Base-by-base conservation (phyloP, 257 asterid species). In the Ocimum tenuiflorum region DNA sequence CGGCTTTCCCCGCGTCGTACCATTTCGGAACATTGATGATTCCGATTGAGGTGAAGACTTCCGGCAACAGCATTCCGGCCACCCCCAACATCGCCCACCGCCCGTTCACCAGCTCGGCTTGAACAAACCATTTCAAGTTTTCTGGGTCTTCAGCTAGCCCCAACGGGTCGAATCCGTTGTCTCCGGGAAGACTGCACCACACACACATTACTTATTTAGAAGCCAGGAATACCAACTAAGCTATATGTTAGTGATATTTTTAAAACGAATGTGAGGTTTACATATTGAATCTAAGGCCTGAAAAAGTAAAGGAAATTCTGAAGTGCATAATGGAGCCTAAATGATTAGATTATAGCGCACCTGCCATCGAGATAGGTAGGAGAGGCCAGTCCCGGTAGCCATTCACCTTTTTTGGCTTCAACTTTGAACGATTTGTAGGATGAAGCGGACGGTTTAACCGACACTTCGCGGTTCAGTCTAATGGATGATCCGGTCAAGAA, bases 81-180 rank as follows among this genome's bases (percentile, higher is more conserved):
- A 92, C 97, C 0, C 96, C 99, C 67, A 92, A 67, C 99, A 89
- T 92, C 4, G 99, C 99, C 99, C 99, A 92, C 53, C 96, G 62
- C 27, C 99, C 77, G 63, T 92, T 92, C 18, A 85, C 95, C 0
- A 92, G 96, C 83, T 92, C 99, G 0, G 95, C 97, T 69, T 89
- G 97, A 31, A 92, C 74, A 38, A 47, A 89, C 97, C 99, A 92
- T 54, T 23, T 83, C 78, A 89, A 68, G 83, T 82, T 86, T 68
- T 86, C 95, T 0, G 96, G 97, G 49, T 88, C 96, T 80, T 91
- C 97, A 0, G 97, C 96, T 0, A 88, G 95, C 31, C 89, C 96
- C 77, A 91, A 23, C 5, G 96, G 95, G 68, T 91, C 96, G 19
- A 91, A 88, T 8, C 96, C 98, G 29, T 91, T 91, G 90, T 88